Conservation (phyloP, 129 eudicot species). For the Saposhnikovia divaricata region DNA sequence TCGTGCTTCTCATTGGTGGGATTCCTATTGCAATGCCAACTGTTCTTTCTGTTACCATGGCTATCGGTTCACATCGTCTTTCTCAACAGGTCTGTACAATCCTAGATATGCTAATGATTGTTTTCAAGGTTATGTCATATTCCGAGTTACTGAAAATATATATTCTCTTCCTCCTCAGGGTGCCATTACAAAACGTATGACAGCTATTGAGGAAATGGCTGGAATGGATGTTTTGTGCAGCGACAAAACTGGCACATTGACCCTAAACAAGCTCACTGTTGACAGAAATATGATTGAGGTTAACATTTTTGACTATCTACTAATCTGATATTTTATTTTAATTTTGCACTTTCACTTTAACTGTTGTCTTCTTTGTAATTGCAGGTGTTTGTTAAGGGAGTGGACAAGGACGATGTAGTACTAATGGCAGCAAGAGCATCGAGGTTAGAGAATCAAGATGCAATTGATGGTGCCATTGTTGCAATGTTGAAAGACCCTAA, state of each 20-base stretch:
- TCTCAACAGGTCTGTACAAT: slow-evolving; percentile 11
- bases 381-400: slow-evolving; percentile 1
- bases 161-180: not conserved
- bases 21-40: slow-evolving; percentile 18
- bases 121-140: not conserved
- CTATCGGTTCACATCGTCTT: slow-evolving; percentile 19
- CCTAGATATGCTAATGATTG: not conserved
- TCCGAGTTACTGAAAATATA: not conserved
- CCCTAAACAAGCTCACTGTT: slow-evolving; percentile 14
- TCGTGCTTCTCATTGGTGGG: slow-evolving; percentile 17
- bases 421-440: slow-evolving; percentile 13
- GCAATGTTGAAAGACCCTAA: slow-evolving; percentile 12
- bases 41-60: slow-evolving; percentile 15
- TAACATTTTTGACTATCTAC: not conserved
- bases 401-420: slow-evolving; percentile 1
- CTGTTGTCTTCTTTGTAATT: not conserved
- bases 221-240: slow-evolving; percentile 14
- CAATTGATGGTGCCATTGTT: slow-evolving; percentile 9
- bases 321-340: not conserved
- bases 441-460: slow-evolving; percentile 8
- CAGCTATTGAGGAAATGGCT: slow-evolving; percentile 12
- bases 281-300: slow-evolving; percentile 11
- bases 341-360: not conserved
- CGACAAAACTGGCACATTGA: slow-evolving; percentile 10
- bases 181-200: slow-evolving; percentile 15